phyloP scores from a whole-genome alignment of 352 stramenopile genomes.

The Phytophthora podocarpi region DNA sequence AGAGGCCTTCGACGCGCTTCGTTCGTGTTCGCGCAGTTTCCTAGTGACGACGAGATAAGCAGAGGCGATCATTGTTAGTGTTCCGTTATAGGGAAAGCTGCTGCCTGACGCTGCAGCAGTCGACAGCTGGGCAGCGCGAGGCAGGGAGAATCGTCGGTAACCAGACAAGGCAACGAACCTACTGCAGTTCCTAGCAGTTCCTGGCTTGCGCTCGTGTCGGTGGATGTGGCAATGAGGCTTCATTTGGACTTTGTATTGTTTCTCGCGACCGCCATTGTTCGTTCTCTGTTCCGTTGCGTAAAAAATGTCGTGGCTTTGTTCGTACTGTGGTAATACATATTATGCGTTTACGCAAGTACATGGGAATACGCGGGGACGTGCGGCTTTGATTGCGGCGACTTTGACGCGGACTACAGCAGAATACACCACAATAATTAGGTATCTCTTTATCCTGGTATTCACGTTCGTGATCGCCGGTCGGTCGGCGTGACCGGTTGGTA shows the following conservation, averaged over 20 bases:
- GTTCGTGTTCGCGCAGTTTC: conserved; percentile 10
- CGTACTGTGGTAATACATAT: conserved; percentile 1
- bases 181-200: no score
- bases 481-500: conserved; percentile 31
- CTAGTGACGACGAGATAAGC: conserved; percentile 4
- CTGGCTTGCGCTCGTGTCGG: conserved; percentile 5
- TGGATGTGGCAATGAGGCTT: conserved; percentile 20
- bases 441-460: no score
- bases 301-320: conserved; percentile 22
- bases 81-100: conserved; percentile 3
- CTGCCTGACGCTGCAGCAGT: neutral
- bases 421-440: neutral
- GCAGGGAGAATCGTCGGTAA: no score
- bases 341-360: neutral
- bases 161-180: no score
- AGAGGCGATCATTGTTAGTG: conserved; percentile 10
- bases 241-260: conserved; percentile 38
- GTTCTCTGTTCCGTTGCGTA: conserved; percentile 33
- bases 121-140: no score
- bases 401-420: neutral
- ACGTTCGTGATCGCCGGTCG: conserved; percentile 20
- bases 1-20: conserved; percentile 17
- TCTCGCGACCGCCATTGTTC: conserved; percentile 25
- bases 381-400: no score
- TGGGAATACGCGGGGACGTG: neutral